Conservation (phyloP, 2,329 filamentous ascomycete genomes). For the Septoria linicola region DNA sequence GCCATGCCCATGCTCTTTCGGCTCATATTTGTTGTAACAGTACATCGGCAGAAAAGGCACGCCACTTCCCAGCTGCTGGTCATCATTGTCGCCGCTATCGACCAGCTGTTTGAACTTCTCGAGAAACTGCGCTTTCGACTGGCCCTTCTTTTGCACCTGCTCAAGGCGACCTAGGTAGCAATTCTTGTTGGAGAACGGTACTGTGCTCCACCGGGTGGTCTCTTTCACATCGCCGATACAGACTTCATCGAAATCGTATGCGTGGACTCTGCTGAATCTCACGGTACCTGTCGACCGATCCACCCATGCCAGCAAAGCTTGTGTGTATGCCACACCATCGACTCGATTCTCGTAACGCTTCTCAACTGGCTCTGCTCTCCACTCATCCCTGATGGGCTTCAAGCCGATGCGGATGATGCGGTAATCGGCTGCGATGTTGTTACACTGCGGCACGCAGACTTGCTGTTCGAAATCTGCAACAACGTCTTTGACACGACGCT, state of each 20-base stretch:
- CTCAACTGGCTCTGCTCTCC: neutral
- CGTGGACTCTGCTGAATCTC: conserved; percentile 7
- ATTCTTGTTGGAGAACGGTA: neutral
- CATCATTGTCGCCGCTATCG: conserved; percentile 1
- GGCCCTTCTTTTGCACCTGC: neutral
- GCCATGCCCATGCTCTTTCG: conserved; percentile 2
- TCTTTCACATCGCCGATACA: conserved; percentile 16
- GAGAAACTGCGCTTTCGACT: neutral
- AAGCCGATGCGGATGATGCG: conserved; percentile 11
- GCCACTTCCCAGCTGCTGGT: conserved; percentile 8
- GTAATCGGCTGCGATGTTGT: neutral
- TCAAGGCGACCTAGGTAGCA: conserved; percentile 8
- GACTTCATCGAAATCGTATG: conserved; percentile 17
- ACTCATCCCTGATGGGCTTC: neutral
- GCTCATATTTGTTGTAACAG: conserved; percentile 8
- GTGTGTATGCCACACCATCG: conserved; percentile 5
- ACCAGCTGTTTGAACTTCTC: conserved; percentile 5
- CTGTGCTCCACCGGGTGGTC: neutral
- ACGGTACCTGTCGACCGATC: neutral
- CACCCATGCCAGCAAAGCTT: conserved; percentile 8
- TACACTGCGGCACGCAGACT: neutral
- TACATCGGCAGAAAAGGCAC: conserved; percentile 17
- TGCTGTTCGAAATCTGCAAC: neutral
- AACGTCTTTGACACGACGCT: neutral
- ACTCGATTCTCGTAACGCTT: neutral